phyloP scores from a whole-genome alignment of 2,329 filamentous ascomycete genomes.

The Onygenales sp. region DNA sequence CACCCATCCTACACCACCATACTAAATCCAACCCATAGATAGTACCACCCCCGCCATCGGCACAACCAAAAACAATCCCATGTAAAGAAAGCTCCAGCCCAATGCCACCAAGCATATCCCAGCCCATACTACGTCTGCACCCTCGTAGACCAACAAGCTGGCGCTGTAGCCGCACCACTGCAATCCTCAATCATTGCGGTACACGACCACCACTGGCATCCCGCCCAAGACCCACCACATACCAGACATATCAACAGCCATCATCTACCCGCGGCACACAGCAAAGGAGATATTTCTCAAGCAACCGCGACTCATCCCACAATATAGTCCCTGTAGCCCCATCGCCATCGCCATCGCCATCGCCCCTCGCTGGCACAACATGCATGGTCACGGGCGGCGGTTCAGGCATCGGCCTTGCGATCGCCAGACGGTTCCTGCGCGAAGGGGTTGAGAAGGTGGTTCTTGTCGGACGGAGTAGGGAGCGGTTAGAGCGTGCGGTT shows the following conservation, averaged over 20 bases:
- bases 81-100: neutral
- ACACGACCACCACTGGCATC: too few species aligned
- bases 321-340: neutral
- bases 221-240: too few species aligned
- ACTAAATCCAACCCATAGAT: neutral
- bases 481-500: constrained; percentile 35
- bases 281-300: neutral
- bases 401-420: constrained; percentile 59
- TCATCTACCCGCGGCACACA: neutral
- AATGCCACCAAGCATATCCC: neutral
- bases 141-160: neutral
- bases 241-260: too few species aligned
- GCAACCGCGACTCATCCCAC: too few species aligned
- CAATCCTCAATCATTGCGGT: neutral
- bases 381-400: constrained; percentile 60
- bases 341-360: neutral
- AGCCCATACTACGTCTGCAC: neutral
- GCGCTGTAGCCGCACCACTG: neutral
- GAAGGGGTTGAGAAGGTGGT: constrained; percentile 50
- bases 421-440: constrained; percentile 55
- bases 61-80: neutral
- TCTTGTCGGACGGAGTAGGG: constrained; percentile 50
- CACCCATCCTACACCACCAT: neutral
- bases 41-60: neutral
- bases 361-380: constrained; percentile 24